Percentiles rank a stretch among this genome's conserved stretches.
Conservation (phyloP, 371 early-diverging fungal genomes). For the Mortierella sp. region DNA sequence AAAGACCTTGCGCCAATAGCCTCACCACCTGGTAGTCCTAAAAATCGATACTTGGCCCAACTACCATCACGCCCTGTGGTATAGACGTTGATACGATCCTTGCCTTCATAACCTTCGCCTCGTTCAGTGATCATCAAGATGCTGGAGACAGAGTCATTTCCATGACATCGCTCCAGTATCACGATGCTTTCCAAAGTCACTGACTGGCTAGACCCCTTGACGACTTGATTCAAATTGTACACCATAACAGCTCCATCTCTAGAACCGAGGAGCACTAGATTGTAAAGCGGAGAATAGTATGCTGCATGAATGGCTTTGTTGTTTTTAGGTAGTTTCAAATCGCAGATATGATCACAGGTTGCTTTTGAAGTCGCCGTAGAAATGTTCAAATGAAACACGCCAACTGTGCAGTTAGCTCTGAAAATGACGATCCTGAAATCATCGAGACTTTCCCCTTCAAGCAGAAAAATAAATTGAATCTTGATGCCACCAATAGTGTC, state of each 20-base stretch:
- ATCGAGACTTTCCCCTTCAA: slow-evolving; percentile 12
- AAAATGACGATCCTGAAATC: slow-evolving; percentile 42
- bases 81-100: slow-evolving; percentile 63
- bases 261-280: slow-evolving; percentile 70
- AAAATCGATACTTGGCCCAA: slow-evolving; percentile 72
- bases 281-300: slow-evolving; percentile 56
- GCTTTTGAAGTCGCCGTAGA: slow-evolving; percentile 21
- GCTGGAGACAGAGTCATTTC: slow-evolving; percentile 55
- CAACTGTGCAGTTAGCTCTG: slow-evolving; percentile 51
- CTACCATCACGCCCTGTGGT: slow-evolving; percentile 81
- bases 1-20: slow-evolving; percentile 19
- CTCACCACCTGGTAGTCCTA: slow-evolving; percentile 44
- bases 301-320: slow-evolving; percentile 66
- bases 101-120: slow-evolving; percentile 52
- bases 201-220: neutral
- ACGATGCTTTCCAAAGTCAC: slow-evolving; percentile 44
- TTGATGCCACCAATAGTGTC: slow-evolving; percentile 48
- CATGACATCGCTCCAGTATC: slow-evolving; percentile 69
- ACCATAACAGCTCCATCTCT: slow-evolving; percentile 71
- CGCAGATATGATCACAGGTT: slow-evolving; percentile 57
- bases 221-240: slow-evolving; percentile 58
- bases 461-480: slow-evolving; percentile 45
- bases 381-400: slow-evolving; percentile 29
- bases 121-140: slow-evolving; percentile 41
- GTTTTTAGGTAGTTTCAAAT: slow-evolving; percentile 62